phyloP scores from a whole-genome alignment of 495 filamentous ascomycete species.

The Lophiotrema nucula region DNA sequence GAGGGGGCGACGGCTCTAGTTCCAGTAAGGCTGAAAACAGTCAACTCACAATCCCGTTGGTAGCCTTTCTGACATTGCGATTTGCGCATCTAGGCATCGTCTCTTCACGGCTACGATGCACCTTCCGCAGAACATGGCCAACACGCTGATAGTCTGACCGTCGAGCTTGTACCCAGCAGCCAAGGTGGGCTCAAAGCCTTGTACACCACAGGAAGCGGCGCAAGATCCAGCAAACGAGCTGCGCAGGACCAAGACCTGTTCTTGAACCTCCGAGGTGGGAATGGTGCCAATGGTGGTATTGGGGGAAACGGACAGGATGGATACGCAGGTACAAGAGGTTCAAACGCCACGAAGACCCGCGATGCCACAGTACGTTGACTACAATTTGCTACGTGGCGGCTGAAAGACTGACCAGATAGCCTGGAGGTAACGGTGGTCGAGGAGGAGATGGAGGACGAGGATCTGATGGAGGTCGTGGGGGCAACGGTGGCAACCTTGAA shows the following conservation, averaged over 20 bases:
- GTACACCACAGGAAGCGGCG: not conserved
- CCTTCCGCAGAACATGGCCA: not conserved
- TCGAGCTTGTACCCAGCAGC: not conserved
- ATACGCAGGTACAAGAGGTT: not conserved
- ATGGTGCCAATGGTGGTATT: not conserved
- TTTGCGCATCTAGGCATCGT: not conserved
- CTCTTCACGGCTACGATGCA: not conserved
- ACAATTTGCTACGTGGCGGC: too few species aligned
- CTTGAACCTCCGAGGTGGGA: not conserved
- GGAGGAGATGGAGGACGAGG: not conserved
- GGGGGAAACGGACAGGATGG: conserved; percentile 3
- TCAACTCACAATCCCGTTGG: too few species aligned
- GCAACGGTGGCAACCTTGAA: conserved; percentile 19
- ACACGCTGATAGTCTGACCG: not conserved
- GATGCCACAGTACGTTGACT: conserved; percentile 14
- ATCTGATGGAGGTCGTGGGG: conserved; percentile 4
- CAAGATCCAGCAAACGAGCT: not conserved
- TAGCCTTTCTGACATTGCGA: too few species aligned
- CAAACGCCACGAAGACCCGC: not conserved
- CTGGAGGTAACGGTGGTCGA: not conserved
- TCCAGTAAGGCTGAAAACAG: too few species aligned
- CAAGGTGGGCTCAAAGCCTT: not conserved
- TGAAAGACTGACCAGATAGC: too few species aligned
- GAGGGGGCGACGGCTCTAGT: too few species aligned
- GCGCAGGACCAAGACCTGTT: not conserved